Evolutionary conservation across 306 rosid genomes (phyloP), one percentile per base, ranked within the genome.

Genomic region (Dryas octopetala): DNA sequence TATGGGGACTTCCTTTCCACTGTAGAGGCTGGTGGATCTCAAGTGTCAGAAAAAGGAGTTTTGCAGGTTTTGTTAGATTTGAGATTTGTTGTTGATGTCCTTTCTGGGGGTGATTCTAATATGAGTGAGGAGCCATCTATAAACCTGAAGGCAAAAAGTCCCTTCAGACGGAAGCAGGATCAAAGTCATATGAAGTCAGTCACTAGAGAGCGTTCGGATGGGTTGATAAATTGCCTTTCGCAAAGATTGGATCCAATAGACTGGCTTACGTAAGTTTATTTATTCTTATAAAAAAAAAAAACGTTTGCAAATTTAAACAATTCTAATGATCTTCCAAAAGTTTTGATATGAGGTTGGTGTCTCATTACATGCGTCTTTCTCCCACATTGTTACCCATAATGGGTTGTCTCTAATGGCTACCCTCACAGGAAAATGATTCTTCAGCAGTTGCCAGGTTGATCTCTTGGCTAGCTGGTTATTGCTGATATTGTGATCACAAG

Each of bases 191-290:
- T 68, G 71, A 87, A 85, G 71, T 89, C 97, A 26, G 89, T 83
- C 58, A 81, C 82, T 81, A 86, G 84, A 79, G 97, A 89, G 76
- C 96, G 83, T 16, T 78, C 84, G 46, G 74, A 89, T 79, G 82
- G 86, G 57, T 85, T 95, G 88, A 79, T 91, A 61, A 80, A 73
- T 71, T 84, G 78, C 48, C 96, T 95, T 83, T 90, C 99, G 19
- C 95, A 86, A 74, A 89, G 86, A 77, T 81, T 95, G 83, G 99
- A 95, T 84, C 99, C 99, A 60, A 92, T 95, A 71, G 99, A 95
- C 82, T 95, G 99, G 99, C 97, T 92, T 61, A 95, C 99, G 99
- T 95, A 80, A 90, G 97, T 83, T 83, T 50, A 23, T 66, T 17
- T 44, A 49, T 68, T 48, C 46, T 19, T 15, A 2, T 41, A 9